Conservation (phyloP, 2,329 filamentous ascomycete species). For the Cercospora zeina region DNA sequence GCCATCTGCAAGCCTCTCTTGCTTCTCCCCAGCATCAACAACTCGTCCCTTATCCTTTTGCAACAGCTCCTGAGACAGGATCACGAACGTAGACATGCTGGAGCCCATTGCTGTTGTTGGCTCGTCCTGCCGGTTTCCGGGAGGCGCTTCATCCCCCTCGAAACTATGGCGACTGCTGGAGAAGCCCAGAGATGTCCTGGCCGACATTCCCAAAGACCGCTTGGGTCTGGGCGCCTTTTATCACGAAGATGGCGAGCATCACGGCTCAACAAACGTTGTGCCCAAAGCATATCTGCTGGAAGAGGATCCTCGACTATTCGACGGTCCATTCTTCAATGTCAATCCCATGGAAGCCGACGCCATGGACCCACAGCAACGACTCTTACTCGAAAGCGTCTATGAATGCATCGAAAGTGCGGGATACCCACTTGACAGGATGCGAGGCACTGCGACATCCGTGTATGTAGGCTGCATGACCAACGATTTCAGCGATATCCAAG, state of each 20-base stretch:
- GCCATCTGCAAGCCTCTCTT: not conserved
- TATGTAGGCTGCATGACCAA: constrained; percentile 32
- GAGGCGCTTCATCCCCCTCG: constrained; percentile 26
- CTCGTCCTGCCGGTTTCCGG: constrained; percentile 27
- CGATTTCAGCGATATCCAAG: constrained; percentile 30
- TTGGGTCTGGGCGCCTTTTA: constrained; percentile 32
- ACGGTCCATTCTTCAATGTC: constrained; percentile 33
- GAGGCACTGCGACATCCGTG: constrained; percentile 28
- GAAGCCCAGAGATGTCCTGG: constrained; percentile 21
- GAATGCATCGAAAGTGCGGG: constrained; percentile 30
- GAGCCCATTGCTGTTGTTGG: constrained; percentile 29
- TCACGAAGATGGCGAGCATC: constrained; percentile 26
- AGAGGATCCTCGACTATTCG: constrained; percentile 31
- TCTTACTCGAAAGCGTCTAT: constrained; percentile 33
- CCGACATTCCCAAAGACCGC: constrained; percentile 29
- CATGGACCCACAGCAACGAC: constrained; percentile 37
- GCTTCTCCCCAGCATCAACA: not conserved
- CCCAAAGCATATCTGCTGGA: constrained; percentile 31
- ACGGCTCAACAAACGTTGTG: constrained; percentile 26
- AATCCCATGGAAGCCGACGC: constrained; percentile 28
- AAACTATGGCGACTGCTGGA: constrained; percentile 32
- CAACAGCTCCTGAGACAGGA: not conserved
- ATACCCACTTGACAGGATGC: constrained; percentile 22
- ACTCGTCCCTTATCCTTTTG: not conserved
- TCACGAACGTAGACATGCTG: not conserved